Base-by-base conservation (phyloP, 2,329 filamentous ascomycete genomes). In the Hymenoscyphus scutula region DNA sequence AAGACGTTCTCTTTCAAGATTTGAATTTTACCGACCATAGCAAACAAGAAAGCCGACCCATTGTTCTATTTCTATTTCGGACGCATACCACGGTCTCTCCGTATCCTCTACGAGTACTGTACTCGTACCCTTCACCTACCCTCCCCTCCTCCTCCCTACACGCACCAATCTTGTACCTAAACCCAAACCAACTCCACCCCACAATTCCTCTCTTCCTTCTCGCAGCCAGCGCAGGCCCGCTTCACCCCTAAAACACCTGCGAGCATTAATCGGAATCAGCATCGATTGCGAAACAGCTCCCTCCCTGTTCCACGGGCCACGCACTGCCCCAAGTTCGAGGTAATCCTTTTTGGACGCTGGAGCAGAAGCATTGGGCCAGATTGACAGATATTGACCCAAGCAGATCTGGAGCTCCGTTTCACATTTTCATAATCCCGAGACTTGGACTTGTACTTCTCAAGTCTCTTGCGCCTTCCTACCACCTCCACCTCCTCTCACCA, bases 261-360 rank as follows among this genome's bases (percentile, higher is more conserved):
- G 19, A 48, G 68, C 69, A 67, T 71, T 65, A 62, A 65, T 65
- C 59, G 59, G 58, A 68, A 69, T 65, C 64, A 65, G 45, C 66
- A 62, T 64, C 72, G 2, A 73, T 74, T 73, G 69, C 76, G 72
- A 77, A 77, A 77, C 74, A n/a, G 71, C 68, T 61, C 66, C 63
- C 64, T 66, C 19, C 65, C 65, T 67, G 65, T 63, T 70, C 69
- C 73, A 76, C 73, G 71, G 73, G 69, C 74, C 75, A 74, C 73
- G 64, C 67, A 72, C 73, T 71, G 70, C 66, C 72, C 67, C 62
- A 32, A 61, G 62, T 62, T 56, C 61, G 53, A 59, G 30, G 59
- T 62, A 60, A 59, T 64, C 58, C 61, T 68, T 64, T 38, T 59
- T 55, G 48, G 55, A 19, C 23, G 64, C 54, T 59, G 58, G 17